Evolutionary conservation across 768 basidiomycete genomes (phyloP).

Genomic region (Leccinum subgranulosum): DNA sequence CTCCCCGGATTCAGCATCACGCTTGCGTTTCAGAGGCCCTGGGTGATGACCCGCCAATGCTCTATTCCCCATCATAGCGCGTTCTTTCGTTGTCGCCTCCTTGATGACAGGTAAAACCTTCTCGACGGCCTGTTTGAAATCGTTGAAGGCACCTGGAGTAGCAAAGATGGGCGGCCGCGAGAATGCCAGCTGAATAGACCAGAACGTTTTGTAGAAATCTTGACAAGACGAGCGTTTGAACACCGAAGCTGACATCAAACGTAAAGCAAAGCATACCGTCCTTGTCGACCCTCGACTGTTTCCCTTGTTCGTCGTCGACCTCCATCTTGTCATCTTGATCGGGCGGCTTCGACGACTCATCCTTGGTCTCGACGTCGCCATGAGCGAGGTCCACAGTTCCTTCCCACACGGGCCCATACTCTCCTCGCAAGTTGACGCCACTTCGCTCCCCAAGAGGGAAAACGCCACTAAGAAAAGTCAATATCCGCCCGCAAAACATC

Average conservation of each 20-base stretch:
- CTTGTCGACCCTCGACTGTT: slow-evolving; percentile 49
- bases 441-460: slow-evolving; percentile 88
- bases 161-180: slow-evolving; percentile 75
- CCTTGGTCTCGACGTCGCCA: slow-evolving; percentile 31
- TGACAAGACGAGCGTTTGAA: slow-evolving; percentile 7
- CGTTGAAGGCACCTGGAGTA: slow-evolving; percentile 48
- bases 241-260: background rate
- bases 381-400: slow-evolving; percentile 46
- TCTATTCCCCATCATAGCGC: slow-evolving; percentile 82
- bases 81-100: slow-evolving; percentile 85
- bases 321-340: slow-evolving; percentile 55
- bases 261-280: slow-evolving; percentile 44
- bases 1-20: slow-evolving; percentile 58
- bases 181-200: slow-evolving; percentile 85
- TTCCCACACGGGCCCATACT: slow-evolving; percentile 80
- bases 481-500: slow-evolving; percentile 84
- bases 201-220: slow-evolving; percentile 88
- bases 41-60: slow-evolving; percentile 35
- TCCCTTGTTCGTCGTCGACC: slow-evolving; percentile 47
- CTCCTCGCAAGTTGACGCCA: slow-evolving; percentile 88
- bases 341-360: slow-evolving; percentile 29
- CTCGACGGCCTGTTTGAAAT: slow-evolving; percentile 69
- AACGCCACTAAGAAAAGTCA: slow-evolving; percentile 81
- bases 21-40: slow-evolving; percentile 56
- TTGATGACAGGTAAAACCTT: slow-evolving; percentile 76